phyloP scores from a whole-genome alignment of 768 basidiomycete species.

The Phaeotremella skinneri region DNA sequence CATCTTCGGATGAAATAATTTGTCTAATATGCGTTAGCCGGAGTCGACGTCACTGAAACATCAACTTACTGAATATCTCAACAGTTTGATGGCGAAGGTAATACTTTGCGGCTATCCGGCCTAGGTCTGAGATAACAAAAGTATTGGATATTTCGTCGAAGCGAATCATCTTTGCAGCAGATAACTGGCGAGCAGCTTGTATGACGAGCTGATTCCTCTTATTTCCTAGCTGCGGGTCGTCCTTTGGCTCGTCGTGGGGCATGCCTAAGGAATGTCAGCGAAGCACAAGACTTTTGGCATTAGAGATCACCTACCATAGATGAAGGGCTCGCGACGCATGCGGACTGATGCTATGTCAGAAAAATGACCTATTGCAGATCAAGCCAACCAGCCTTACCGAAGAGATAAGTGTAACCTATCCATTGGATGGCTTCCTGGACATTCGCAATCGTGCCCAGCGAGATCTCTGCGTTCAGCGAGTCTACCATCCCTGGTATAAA shows the following conservation, averaged over 20 bases:
- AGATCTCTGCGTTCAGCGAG: conserved; percentile 89
- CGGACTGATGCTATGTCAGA: conserved; percentile 57
- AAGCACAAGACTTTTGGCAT: conserved; percentile 18
- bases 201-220: conserved; percentile 69
- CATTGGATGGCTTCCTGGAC: conserved; percentile 83
- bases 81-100: conserved; percentile 85
- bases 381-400: conserved; percentile 49
- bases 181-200: conserved; percentile 65
- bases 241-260: conserved; percentile 61
- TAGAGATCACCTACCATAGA: conserved; percentile 62
- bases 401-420: conserved; percentile 96
- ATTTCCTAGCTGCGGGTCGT: conserved; percentile 71
- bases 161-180: conserved; percentile 74
- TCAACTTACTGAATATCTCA: conserved; percentile 68
- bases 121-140: conserved; percentile 79
- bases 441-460: conserved; percentile 88
- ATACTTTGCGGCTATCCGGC: conserved; percentile 94
- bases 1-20: conserved; percentile 74
- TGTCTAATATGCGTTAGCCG: conserved; percentile 48
- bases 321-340: conserved; percentile 84
- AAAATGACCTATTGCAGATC: not conserved
- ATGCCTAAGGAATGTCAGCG: conserved; percentile 60
- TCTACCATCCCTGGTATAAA: conserved; percentile 84
- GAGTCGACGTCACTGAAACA: not conserved
- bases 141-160: conserved; percentile 62